Conservation (phyloP, 2,329 filamentous ascomycete species). For the Saccharata proteae region DNA sequence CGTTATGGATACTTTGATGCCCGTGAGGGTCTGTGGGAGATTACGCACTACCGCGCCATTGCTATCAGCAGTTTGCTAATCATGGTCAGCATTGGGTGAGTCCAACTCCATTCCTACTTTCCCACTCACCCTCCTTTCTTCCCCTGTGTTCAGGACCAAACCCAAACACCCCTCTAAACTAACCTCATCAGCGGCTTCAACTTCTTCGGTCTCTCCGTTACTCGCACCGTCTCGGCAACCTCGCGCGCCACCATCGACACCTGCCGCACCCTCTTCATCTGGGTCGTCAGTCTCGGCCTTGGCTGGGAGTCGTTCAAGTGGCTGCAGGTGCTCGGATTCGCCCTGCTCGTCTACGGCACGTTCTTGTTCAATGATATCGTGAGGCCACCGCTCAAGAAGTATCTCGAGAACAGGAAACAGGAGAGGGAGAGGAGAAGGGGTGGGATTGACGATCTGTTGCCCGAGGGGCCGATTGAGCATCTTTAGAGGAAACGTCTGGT, state of each 20-base stretch:
- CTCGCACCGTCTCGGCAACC: conserved; percentile 77
- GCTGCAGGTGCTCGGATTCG: conserved; percentile 85
- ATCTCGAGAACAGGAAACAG: conserved; percentile 43
- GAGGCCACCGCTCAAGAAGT: conserved; percentile 63
- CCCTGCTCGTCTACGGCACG: conserved; percentile 84
- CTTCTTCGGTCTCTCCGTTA: conserved; percentile 94
- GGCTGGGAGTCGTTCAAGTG: conserved; percentile 98
- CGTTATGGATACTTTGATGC: conserved; percentile 82
- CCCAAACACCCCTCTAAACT: not conserved
- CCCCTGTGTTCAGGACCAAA: conserved; percentile 1
- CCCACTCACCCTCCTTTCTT: not conserved
- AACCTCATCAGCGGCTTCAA: conserved; percentile 67
- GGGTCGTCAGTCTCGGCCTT: conserved; percentile 83
- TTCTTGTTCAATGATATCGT: conserved; percentile 94
- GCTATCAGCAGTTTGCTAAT: conserved; percentile 72
- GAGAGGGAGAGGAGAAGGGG: conserved; percentile 21
- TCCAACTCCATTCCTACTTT: conserved; percentile 2
- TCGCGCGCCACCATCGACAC: conserved; percentile 95
- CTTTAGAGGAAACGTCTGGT: conserved; percentile 5
- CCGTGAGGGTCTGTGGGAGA: conserved; percentile 69
- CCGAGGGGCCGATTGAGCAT: conserved; percentile 78
- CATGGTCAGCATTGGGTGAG: conserved; percentile 94
- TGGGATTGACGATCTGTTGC: conserved; percentile 46
- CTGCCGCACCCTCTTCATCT: conserved; percentile 94
- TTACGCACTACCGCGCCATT: conserved; percentile 59